These are phyloP conservation scores for Macrophomina phaseolina DNA, from an alignment of 2,329 filamentous ascomycete genomes.

Conservation along the genomic window DNA sequence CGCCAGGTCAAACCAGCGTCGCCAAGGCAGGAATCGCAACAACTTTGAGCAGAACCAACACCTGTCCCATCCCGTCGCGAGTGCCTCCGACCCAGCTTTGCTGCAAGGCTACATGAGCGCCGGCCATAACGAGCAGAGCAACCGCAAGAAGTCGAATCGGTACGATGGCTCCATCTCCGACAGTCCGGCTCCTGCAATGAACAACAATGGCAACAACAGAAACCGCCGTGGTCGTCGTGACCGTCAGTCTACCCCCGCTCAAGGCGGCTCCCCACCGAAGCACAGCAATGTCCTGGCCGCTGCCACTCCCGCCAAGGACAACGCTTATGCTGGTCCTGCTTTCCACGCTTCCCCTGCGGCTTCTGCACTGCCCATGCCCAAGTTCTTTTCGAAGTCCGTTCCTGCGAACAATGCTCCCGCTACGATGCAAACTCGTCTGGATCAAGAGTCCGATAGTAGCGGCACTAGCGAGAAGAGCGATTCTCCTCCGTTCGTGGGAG, in stretches of 20 bases:
- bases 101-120: constrained; percentile 32
- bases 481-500: constrained; percentile 33
- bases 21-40: constrained; percentile 42
- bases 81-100: constrained; percentile 24
- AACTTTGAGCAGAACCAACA: constrained; percentile 35
- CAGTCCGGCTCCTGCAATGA: constrained; percentile 31
- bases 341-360: constrained; percentile 95
- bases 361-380: constrained; percentile 87
- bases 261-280: constrained; percentile 19
- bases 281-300: neutral
- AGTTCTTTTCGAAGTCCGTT: constrained; percentile 79
- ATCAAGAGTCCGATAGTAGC: constrained; percentile 50
- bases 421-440: constrained; percentile 50
- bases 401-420: constrained; percentile 65
- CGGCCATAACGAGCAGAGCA: constrained; percentile 26
- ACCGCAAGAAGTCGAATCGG: constrained; percentile 29
- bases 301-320: constrained; percentile 50
- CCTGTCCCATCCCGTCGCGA: constrained; percentile 9
- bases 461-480: constrained; percentile 26
- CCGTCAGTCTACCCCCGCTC: constrained; percentile 6
- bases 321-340: constrained; percentile 86
- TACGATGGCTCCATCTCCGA: constrained; percentile 52
- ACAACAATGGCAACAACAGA: constrained; percentile 21
- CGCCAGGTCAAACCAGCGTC: constrained; percentile 38
- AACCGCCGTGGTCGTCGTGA: constrained; percentile 15